Evolutionary conservation across 1,284 basidiomycete genomes (phyloP).

Genomic region (Marasmius oreades): DNA sequence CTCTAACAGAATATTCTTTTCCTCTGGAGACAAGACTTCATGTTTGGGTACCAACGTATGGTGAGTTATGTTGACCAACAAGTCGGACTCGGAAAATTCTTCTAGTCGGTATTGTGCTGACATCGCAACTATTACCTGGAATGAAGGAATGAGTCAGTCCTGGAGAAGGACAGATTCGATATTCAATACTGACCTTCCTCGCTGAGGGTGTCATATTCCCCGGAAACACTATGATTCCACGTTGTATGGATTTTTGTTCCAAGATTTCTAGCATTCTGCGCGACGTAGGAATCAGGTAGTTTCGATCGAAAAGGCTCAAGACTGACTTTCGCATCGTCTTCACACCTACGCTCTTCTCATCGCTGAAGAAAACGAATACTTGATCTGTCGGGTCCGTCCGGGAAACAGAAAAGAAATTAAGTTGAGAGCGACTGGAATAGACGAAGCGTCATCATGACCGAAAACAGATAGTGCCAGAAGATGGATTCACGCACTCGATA

Average conservation of each 20-base stretch:
- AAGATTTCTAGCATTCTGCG: constrained; percentile 80
- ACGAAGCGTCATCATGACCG: constrained; percentile 1
- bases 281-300: constrained; percentile 3
- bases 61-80: constrained; percentile 96
- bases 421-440: constrained; percentile 66
- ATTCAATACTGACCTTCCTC: constrained; percentile 65
- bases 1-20: constrained; percentile 86
- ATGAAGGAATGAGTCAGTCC: constrained; percentile 6
- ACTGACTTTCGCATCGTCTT: constrained; percentile 94
- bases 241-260: constrained; percentile 85
- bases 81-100: constrained; percentile 94
- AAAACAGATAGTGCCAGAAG: constrained; percentile 3
- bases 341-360: constrained; percentile 90
- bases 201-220: constrained; percentile 97
- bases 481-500: constrained; percentile 53
- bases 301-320: constrained; percentile 3
- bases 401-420: constrained; percentile 86
- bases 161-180: not conserved
- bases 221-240: constrained; percentile 94
- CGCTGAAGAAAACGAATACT: constrained; percentile 93
- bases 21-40: constrained; percentile 81
- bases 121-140: constrained; percentile 87
- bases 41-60: constrained; percentile 96
- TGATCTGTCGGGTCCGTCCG: constrained; percentile 69
- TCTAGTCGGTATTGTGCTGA: constrained; percentile 84